These are phyloP conservation scores for Aspergillus saccharolyticus DNA, from an alignment of 495 filamentous ascomycete genomes.

Conservation along the genomic window DNA sequence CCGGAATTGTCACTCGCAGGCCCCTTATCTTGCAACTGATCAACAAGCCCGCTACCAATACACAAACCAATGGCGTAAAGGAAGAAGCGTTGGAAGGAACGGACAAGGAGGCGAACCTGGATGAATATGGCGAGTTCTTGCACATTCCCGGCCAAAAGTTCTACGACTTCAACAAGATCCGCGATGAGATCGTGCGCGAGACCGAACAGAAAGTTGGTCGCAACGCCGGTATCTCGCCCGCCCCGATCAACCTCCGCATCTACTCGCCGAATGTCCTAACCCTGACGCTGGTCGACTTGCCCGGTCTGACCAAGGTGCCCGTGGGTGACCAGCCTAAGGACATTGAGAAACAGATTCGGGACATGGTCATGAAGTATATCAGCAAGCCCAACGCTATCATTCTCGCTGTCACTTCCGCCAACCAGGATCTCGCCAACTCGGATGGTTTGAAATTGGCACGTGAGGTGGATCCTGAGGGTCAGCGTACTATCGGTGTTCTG, in stretches of 20 bases:
- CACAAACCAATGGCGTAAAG: slow-evolving; percentile 71
- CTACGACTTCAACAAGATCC: slow-evolving; percentile 98
- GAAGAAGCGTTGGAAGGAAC: slow-evolving; percentile 60
- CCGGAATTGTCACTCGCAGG: slow-evolving; percentile 94
- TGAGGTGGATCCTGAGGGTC: slow-evolving; percentile 96
- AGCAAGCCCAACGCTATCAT: slow-evolving; percentile 98
- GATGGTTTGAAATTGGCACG: slow-evolving; percentile 95
- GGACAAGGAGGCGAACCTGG: slow-evolving; percentile 81
- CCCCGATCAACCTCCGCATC: slow-evolving; percentile 94
- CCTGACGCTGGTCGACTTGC: slow-evolving; percentile 94
- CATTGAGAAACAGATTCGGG: slow-evolving; percentile 94
- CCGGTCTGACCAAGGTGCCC: slow-evolving; percentile 94
- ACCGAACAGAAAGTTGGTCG: slow-evolving; percentile 94
- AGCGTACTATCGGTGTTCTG: slow-evolving; percentile 96
- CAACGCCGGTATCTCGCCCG: slow-evolving; percentile 94
- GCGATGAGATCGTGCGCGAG: slow-evolving; percentile 95
- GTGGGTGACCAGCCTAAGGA: slow-evolving; percentile 98
- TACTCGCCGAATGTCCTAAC: slow-evolving; percentile 98
- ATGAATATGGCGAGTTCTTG: slow-evolving; percentile 99
- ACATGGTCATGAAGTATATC: slow-evolving; percentile 99
- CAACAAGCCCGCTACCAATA: slow-evolving; percentile 62
- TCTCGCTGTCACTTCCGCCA: slow-evolving; percentile 91
- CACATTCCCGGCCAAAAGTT: slow-evolving; percentile 99
- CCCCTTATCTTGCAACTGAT: slow-evolving; percentile 97
- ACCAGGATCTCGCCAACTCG: slow-evolving; percentile 97